phyloP scores from a whole-genome alignment of 2,329 filamentous ascomycete species.

The Huntiella moniliformis region DNA sequence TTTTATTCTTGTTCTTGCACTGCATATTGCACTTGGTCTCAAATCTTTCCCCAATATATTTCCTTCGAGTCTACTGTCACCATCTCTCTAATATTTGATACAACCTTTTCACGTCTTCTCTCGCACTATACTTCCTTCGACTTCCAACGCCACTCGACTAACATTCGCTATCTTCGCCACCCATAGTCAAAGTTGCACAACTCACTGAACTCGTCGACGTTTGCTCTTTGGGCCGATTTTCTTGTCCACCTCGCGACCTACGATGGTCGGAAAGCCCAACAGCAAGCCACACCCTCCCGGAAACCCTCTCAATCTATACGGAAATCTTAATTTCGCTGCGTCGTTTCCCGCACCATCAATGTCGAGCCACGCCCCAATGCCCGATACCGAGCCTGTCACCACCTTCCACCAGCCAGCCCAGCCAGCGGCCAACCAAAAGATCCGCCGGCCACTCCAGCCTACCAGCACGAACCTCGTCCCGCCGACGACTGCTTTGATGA shows the following conservation, averaged over 20 bases:
- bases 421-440: not conserved
- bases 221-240: too few relatives aligned
- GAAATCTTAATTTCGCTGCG: not conserved
- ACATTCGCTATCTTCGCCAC: not conserved
- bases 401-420: not conserved
- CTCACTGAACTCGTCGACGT: not conserved
- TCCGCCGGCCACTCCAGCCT: constrained; percentile 8
- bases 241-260: too few relatives aligned
- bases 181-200: constrained; percentile 8
- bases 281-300: too few relatives aligned
- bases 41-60: not conserved
- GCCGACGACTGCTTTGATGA: not conserved
- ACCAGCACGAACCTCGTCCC: constrained; percentile 10
- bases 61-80: not conserved
- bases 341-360: constrained; percentile 23
- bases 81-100: not conserved
- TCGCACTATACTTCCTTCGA: not conserved
- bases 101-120: not conserved
- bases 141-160: not conserved
- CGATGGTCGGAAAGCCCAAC: too few relatives aligned
- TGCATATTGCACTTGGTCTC: not conserved
- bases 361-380: constrained; percentile 39
- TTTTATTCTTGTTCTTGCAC: not conserved
- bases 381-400: constrained; percentile 19
- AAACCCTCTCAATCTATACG: too few relatives aligned